These are phyloP conservation scores for Boletellus emodensis DNA, from an alignment of 768 basidiomycete species.

Conservation along the genomic window DNA sequence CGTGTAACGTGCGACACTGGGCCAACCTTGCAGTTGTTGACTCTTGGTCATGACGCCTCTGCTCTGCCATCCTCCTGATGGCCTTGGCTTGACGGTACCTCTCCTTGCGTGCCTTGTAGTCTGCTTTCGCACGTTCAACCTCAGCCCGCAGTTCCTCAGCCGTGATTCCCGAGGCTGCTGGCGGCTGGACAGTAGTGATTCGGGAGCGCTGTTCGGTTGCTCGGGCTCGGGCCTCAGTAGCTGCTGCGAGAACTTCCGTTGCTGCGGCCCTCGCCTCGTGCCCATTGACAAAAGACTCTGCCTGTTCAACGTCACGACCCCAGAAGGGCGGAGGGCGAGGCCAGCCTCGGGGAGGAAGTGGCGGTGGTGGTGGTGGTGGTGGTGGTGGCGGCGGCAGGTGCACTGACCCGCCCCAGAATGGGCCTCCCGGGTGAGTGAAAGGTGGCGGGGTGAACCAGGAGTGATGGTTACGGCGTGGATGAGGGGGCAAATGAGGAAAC, in stretches of 20 bases:
- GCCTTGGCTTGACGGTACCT: slow-evolving; percentile 59
- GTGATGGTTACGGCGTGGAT: slow-evolving; percentile 19
- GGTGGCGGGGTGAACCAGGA: slow-evolving; percentile 23
- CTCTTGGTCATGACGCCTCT: slow-evolving; percentile 18
- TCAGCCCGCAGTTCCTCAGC: slow-evolving; percentile 33
- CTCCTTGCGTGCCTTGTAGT: slow-evolving; percentile 70
- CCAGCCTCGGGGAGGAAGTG: slow-evolving; percentile 16
- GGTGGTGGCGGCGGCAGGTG: slow-evolving; percentile 22
- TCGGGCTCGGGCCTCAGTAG: slow-evolving; percentile 13
- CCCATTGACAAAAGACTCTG: background rate
- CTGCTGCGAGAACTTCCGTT: slow-evolving; percentile 16
- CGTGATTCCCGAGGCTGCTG: slow-evolving; percentile 1
- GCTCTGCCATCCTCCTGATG: slow-evolving; percentile 39
- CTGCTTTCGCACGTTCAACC: slow-evolving; percentile 62
- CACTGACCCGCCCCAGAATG: slow-evolving; percentile 16
- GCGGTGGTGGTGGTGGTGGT: slow-evolving; percentile 10
- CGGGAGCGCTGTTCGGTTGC: slow-evolving; percentile 3
- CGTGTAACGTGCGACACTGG: background rate
- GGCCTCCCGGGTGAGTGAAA: slow-evolving; percentile 2
- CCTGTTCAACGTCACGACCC: slow-evolving; percentile 6
- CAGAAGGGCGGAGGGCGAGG: slow-evolving; percentile 26
- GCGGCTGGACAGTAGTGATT: background rate
- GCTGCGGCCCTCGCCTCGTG: slow-evolving; percentile 11
- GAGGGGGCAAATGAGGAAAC: slow-evolving; percentile 16
- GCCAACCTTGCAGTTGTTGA: slow-evolving; percentile 28